phyloP scores from a whole-genome alignment of 257 asterid genomes.

The Gentiana macrophylla region DNA sequence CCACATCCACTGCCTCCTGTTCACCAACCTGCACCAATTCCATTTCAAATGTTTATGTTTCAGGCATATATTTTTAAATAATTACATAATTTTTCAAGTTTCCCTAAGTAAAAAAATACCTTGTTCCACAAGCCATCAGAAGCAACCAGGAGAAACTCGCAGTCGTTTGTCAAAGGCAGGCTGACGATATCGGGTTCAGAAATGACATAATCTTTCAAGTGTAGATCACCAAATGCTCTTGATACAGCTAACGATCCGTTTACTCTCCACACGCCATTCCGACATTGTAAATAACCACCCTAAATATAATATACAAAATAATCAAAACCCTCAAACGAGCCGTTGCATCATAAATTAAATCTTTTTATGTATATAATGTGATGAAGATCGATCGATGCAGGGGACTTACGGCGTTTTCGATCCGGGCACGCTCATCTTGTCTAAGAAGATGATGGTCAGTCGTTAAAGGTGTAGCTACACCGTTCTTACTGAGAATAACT shows the following conservation, averaged over 20 bases:
- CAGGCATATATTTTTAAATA: too few species aligned
- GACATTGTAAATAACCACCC: slow-evolving; percentile 37
- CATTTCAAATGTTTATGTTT: too few species aligned
- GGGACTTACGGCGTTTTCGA: slow-evolving; percentile 27
- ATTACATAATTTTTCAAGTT: too few species aligned
- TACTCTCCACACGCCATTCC: slow-evolving; percentile 39
- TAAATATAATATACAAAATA: not conserved
- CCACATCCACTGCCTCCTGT: slow-evolving; percentile 41
- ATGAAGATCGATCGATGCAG: not conserved
- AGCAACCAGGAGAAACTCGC: slow-evolving; percentile 37
- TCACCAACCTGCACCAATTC: slow-evolving; percentile 23
- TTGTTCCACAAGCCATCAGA: slow-evolving; percentile 56
- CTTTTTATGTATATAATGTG: too few species aligned
- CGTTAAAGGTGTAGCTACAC: slow-evolving; percentile 28
- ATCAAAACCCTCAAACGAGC: too few species aligned
- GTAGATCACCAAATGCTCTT: slow-evolving; percentile 37
- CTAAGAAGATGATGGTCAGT: slow-evolving; percentile 35
- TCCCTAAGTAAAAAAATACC: slow-evolving; percentile 11
- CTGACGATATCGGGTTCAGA: slow-evolving; percentile 35
- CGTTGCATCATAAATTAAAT: too few species aligned
- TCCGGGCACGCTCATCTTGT: slow-evolving; percentile 36
- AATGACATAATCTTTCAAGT: slow-evolving; percentile 39
- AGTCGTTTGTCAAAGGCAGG: slow-evolving; percentile 28
- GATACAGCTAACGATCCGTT: slow-evolving; percentile 46
- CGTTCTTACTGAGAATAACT: slow-evolving; percentile 33